phyloP scores from a whole-genome alignment of 208 protist genomes.

The Trypanosoma cruzi region DNA sequence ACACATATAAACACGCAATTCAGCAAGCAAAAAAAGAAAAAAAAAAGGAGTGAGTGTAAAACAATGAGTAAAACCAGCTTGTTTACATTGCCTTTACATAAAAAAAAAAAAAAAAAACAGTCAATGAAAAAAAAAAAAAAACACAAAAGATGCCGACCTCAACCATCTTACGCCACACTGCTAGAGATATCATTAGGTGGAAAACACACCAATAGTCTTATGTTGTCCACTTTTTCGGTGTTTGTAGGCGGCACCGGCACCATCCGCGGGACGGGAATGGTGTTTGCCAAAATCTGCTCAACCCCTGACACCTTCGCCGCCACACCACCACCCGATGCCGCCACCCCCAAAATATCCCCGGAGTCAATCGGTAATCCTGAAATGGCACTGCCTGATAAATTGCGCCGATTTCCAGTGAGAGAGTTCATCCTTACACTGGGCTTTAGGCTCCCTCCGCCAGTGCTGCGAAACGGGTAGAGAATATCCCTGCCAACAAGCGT shows the following conservation, averaged over 20 bases:
- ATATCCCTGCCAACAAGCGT: constrained; percentile 67
- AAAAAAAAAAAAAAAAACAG: too few relatives aligned
- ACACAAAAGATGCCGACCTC: neutral
- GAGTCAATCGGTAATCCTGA: neutral
- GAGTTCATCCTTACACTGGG: neutral
- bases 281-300: constrained; percentile 20
- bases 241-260: constrained; percentile 23
- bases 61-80: too few relatives aligned
- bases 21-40: too few relatives aligned
- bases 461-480: constrained; percentile 58
- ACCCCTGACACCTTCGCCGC: constrained; percentile 8
- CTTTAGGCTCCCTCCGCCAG: constrained; percentile 3
- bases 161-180: neutral
- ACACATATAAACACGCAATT: too few relatives aligned
- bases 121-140: neutral
- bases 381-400: neutral
- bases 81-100: too few relatives aligned
- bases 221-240: constrained; percentile 30
- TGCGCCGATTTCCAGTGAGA: neutral
- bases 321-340: neutral
- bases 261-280: constrained; percentile 19
- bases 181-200: neutral
- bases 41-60: too few relatives aligned
- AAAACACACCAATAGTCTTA: constrained; percentile 28
- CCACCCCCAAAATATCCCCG: neutral